phyloP scores from a whole-genome alignment of 164 flowering plant genomes.

The Dillenia suffruticosa region DNA sequence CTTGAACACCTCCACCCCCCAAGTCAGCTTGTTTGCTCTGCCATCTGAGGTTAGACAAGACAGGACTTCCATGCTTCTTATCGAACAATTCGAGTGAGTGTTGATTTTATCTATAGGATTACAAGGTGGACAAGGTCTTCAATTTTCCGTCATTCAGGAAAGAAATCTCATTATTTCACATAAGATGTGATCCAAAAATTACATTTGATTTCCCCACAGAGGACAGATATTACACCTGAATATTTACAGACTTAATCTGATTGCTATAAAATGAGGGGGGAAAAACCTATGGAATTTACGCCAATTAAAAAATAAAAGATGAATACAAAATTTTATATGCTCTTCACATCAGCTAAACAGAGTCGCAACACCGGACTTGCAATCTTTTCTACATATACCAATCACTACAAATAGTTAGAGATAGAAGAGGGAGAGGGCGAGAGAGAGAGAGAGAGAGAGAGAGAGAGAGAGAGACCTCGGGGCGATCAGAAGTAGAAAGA shows the following conservation, averaged over 20 bases:
- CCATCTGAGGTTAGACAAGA: too few relatives aligned
- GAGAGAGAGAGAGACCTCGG: slow-evolving; percentile 45
- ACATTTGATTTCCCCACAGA: too few relatives aligned
- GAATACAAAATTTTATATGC: slow-evolving; percentile 7
- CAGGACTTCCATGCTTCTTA: too few relatives aligned
- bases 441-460: background rate
- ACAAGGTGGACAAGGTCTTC: slow-evolving; percentile 15
- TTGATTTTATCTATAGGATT: background rate
- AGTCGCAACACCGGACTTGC: slow-evolving; percentile 26
- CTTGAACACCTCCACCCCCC: too few relatives aligned
- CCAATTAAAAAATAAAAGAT: slow-evolving; percentile 3
- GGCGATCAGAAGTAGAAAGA: slow-evolving; percentile 77
- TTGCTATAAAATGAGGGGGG: background rate
- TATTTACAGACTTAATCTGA: too few relatives aligned
- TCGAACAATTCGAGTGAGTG: too few relatives aligned
- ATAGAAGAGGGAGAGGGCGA: background rate
- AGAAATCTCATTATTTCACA: too few relatives aligned
- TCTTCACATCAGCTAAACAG: slow-evolving; percentile 1
- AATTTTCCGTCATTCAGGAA: background rate
- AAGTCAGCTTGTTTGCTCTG: too few relatives aligned
- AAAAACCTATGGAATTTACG: slow-evolving; percentile 16
- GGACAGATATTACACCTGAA: too few relatives aligned
- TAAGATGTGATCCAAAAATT: too few relatives aligned
- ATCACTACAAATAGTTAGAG: background rate
- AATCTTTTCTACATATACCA: slow-evolving; percentile 53